phyloP scores from a whole-genome alignment of 2,329 filamentous ascomycete genomes.

The Ambrosiella beaveri region DNA sequence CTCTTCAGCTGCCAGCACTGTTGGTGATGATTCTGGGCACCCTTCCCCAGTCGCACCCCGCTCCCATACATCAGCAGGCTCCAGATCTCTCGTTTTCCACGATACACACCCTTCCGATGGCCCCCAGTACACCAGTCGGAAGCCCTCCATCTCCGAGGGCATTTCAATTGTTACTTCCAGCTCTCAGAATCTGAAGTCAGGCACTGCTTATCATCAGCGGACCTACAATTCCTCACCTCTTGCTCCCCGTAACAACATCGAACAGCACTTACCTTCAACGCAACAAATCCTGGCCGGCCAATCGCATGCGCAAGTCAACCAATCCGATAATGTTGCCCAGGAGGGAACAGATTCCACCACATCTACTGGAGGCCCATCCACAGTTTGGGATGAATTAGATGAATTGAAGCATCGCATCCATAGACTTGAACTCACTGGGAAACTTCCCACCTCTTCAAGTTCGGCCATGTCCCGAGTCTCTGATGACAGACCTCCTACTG shows the following conservation, averaged over 20 bases:
- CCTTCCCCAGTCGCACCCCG: constrained; percentile 1
- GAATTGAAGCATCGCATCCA: constrained; percentile 88
- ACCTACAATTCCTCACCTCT: constrained; percentile 44
- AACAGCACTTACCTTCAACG: constrained; percentile 2
- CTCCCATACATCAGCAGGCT: constrained; percentile 22
- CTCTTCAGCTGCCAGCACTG: constrained; percentile 8
- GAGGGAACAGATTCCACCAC: constrained; percentile 73
- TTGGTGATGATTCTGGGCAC: constrained; percentile 19
- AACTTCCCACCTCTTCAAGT: constrained; percentile 65
- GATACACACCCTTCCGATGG: constrained; percentile 23
- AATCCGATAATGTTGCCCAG: constrained; percentile 23
- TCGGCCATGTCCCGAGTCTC: constrained; percentile 59
- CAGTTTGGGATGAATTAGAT: constrained; percentile 94
- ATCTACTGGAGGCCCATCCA: constrained; percentile 77
- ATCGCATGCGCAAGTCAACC: constrained; percentile 15
- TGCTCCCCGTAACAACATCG: constrained; percentile 24
- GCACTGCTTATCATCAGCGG: constrained; percentile 23
- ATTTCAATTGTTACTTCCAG: constrained; percentile 24
- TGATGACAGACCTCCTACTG: constrained; percentile 73
- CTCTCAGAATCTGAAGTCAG: constrained; percentile 27
- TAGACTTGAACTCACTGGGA: constrained; percentile 76
- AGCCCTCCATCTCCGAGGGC: constrained; percentile 32
- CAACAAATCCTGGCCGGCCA: background rate
- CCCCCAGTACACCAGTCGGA: constrained; percentile 15
- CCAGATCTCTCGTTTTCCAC: constrained; percentile 30